phyloP scores from a whole-genome alignment of 345 rosid genomes.

The Clausena lansium region DNA sequence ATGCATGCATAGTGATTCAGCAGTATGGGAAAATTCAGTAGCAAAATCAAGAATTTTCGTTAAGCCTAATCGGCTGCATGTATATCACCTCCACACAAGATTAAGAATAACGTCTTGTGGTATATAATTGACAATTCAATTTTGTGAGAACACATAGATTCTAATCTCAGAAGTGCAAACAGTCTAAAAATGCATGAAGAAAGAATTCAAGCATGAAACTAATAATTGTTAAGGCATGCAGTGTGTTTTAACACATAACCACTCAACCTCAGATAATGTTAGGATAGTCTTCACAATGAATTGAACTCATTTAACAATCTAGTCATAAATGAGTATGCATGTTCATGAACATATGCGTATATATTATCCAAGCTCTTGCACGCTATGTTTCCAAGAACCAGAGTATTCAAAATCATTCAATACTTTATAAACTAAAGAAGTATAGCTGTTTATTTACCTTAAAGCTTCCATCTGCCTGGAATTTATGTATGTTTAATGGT shows the following conservation, averaged over 20 bases:
- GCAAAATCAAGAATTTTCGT: background rate
- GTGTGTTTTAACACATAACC: background rate
- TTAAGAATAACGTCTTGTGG: background rate
- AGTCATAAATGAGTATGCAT: background rate
- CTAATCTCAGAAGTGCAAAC: background rate
- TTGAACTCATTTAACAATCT: background rate
- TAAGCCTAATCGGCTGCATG: background rate
- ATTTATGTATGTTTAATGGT: background rate
- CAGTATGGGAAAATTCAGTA: background rate
- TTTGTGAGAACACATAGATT: background rate
- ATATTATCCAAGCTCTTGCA: background rate
- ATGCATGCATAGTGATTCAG: background rate
- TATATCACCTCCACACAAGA: background rate
- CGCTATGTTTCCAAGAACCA: background rate
- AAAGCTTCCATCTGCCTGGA: background rate
- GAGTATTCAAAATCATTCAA: background rate
- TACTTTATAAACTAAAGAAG: background rate
- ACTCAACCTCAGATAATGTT: background rate
- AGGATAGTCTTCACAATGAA: too few species aligned
- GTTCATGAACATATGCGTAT: background rate
- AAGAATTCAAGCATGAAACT: background rate
- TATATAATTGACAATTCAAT: background rate
- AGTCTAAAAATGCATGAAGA: background rate
- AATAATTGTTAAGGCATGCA: background rate
- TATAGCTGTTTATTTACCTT: background rate